These are phyloP conservation scores for Neurospora sp. DNA, from an alignment of 495 filamentous ascomycete species.

Conservation along the genomic window DNA sequence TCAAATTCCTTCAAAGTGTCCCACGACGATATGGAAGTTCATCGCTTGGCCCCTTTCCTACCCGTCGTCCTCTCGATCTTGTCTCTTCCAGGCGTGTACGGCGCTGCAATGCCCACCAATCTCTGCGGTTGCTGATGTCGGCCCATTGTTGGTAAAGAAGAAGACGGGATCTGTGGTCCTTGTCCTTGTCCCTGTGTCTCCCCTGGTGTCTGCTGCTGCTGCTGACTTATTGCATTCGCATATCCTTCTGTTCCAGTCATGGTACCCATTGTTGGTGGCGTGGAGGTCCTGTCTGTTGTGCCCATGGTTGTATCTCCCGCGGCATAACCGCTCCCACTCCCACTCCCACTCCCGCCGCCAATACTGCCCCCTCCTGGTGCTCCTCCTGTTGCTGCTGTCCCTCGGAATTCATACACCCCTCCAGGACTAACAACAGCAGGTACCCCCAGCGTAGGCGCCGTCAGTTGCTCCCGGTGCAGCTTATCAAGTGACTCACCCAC, in stretches of 20 bases:
- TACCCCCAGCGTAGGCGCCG: conserved; percentile 49
- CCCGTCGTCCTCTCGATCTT: conserved; percentile 46
- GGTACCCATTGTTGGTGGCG: neutral
- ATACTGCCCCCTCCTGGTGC: neutral
- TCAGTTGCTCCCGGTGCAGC: conserved; percentile 68
- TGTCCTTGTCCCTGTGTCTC: neutral
- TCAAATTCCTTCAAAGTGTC: conserved; percentile 2
- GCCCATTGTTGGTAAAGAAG: neutral
- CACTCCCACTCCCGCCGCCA: neutral
- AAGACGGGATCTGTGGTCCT: neutral
- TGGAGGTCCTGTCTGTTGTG: neutral
- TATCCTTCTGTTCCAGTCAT: neutral
- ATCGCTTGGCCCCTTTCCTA: conserved; percentile 14
- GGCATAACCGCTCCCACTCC: neutral
- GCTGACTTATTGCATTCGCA: neutral
- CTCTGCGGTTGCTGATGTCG: conserved; percentile 12
- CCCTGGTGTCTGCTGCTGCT: neutral
- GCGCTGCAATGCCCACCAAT: conserved; percentile 52
- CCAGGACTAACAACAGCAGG: conserved; percentile 32
- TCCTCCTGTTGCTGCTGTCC: conserved; percentile 13
- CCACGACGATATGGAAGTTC: conserved; percentile 1
- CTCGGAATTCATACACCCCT: conserved; percentile 29
- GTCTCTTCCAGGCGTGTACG: conserved; percentile 64
- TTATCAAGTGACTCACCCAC: conserved; percentile 72
- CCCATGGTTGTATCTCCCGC: neutral